Percentiles rank a stretch among this genome's conserved stretches.
Conservation (phyloP, 768 basidiomycete species). For the Serendipita sp. region DNA sequence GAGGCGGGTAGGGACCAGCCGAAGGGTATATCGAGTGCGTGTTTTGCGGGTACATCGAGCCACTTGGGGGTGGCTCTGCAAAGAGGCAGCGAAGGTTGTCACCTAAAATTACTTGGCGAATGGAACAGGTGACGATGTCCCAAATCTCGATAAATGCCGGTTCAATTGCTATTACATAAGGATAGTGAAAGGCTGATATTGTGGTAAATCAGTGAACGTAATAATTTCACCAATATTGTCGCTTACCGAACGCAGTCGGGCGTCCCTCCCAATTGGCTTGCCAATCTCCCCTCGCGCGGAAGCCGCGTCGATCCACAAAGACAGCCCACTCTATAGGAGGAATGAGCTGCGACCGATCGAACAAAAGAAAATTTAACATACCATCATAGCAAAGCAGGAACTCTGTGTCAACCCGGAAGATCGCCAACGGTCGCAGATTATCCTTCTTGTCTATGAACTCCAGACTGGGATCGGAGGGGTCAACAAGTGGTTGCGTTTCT, state of each 20-base stretch:
- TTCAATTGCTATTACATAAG: slow-evolving; percentile 93
- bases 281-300: slow-evolving; percentile 78
- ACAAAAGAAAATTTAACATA: slow-evolving; percentile 23
- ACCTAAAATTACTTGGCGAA: slow-evolving; percentile 92
- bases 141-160: slow-evolving; percentile 93
- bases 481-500: slow-evolving; percentile 90
- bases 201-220: no score
- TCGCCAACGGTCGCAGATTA: slow-evolving; percentile 83
- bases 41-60: neutral
- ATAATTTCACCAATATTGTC: neutral
- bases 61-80: slow-evolving; percentile 57
- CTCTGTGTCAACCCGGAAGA: slow-evolving; percentile 92
- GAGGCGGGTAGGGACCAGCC: neutral
- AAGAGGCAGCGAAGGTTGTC: slow-evolving; percentile 81
- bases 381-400: slow-evolving; percentile 97
- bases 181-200: slow-evolving; percentile 88
- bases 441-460: slow-evolving; percentile 89
- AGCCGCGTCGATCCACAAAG: slow-evolving; percentile 94
- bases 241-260: slow-evolving; percentile 85
- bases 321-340: slow-evolving; percentile 80
- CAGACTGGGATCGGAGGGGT: slow-evolving; percentile 78
- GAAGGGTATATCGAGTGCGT: neutral
- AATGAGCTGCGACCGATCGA: slow-evolving; percentile 9
- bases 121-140: slow-evolving; percentile 79
- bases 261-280: slow-evolving; percentile 95